A percentile compares a stretch with the other conserved stretches of the same genome.
Conservation (phyloP, 805 yeast species). For the Schizosaccharomyces octosporus region DNA sequence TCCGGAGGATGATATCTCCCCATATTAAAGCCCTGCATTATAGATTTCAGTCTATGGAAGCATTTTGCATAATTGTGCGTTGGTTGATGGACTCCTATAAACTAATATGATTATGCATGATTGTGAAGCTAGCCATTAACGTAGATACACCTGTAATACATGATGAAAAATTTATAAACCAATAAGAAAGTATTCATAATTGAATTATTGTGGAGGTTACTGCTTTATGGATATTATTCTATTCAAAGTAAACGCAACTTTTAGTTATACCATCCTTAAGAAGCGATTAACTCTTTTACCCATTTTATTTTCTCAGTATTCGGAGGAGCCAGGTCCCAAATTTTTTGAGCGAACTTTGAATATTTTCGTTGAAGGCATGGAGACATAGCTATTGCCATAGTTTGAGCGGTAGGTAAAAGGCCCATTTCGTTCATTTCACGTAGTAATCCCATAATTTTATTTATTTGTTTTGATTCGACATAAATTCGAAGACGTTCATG, state of each 20-base stretch:
- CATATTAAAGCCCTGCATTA: slow-evolving; percentile 4
- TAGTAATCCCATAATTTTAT: neutral
- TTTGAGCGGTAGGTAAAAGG: neutral
- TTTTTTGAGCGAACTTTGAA: neutral
- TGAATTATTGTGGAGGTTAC: neutral
- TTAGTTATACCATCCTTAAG: neutral
- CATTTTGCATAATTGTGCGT: neutral
- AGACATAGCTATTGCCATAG: neutral
- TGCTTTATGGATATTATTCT: neutral
- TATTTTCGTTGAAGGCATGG: neutral
- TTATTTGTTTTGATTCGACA: neutral
- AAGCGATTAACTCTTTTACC: neutral
- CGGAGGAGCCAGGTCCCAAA: neutral
- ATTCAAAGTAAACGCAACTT: neutral
- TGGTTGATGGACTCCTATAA: too few species aligned
- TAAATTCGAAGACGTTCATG: neutral
- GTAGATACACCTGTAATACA: too few species aligned
- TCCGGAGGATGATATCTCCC: neutral
- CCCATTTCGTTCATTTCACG: neutral
- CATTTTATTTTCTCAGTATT: neutral
- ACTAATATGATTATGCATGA: too few species aligned
- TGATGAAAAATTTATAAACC: too few species aligned
- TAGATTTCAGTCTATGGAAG: neutral
- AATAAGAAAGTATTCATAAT: neutral
- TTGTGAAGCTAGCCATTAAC: too few species aligned